Base-by-base conservation (phyloP, 805 yeast species). In the Candida pseudoglaebosa region DNA sequence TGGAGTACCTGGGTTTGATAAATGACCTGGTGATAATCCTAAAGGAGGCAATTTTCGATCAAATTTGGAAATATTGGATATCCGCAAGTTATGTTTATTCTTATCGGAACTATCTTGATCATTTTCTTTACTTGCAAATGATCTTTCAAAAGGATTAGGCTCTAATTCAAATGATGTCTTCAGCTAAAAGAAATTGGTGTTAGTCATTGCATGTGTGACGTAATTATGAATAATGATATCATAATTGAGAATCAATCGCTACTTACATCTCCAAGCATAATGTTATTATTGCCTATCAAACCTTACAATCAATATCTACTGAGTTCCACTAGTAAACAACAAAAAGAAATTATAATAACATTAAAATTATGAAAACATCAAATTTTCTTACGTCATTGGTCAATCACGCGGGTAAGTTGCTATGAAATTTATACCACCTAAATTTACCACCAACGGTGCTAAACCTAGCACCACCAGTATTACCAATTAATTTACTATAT, bases 131-230 rank as follows among this genome's bases (percentile, higher is more conserved):
- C 79, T 64, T n/a, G 93, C 96, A 65, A 91, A 91, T 36, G 95
- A 85, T 59, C 84, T 85, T 61, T 91, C 99, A 57, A 91, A 91
- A 4, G 97, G 97, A 53, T 91, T 91, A 7, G 93, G 96, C 59
- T 93, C 99, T 42, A 89, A 67, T 44, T 83, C 91, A 52, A 87
- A 77, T 29, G 86, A 61, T 13, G 70, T 57, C 51, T 61, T 55
- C 61, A 54, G 60, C 64, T 62, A 45, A 5, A 28, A 20, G 24
- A 15, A 36, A 21, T 28, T 20, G 28, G 58, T n/a, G n/a, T n/a
- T n/a, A n/a, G n/a, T n/a, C n/a, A n/a, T n/a, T n/a, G n/a, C n/a
- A n/a, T n/a, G n/a, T 20, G 36, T 33, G 36, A 33, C 36, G 36
- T 33, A 33, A 33, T 33, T n/a, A 26, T 32, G 15, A 19, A 8